Percentiles rank a stretch among this genome's conserved stretches.
These are phyloP conservation scores for Verbena officinalis DNA, from an alignment of 257 asterid genomes.

Conservation along the genomic window DNA sequence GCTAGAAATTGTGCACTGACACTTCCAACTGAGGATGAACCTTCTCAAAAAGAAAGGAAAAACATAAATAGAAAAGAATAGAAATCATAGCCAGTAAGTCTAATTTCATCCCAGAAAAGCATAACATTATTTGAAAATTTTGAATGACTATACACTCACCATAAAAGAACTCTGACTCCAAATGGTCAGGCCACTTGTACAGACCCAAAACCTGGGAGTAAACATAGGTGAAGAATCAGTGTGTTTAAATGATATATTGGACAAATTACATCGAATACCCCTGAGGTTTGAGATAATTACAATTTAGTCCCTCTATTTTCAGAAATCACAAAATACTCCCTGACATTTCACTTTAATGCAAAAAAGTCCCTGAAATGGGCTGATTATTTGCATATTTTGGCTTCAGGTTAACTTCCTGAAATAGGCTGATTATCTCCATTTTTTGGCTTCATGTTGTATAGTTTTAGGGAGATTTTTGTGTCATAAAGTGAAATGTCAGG, in stretches of 20 bases:
- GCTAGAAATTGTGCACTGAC: constrained; percentile 81
- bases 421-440: no score
- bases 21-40: constrained; percentile 83
- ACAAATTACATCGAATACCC: no score
- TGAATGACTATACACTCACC: constrained; percentile 46
- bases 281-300: no score
- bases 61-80: constrained; percentile 12
- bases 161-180: constrained; percentile 75
- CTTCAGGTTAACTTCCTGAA: no score
- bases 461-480: no score
- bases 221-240: constrained; percentile 31
- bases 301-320: no score
- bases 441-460: no score
- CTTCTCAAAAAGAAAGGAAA: constrained; percentile 41
- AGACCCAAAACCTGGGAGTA: constrained; percentile 65
- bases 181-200: constrained; percentile 91
- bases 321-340: no score
- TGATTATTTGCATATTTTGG: no score
- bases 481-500: no score
- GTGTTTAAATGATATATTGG: constrained; percentile 18
- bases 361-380: no score
- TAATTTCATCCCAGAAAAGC: constrained; percentile 14
- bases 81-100: constrained; percentile 7
- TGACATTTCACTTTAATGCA: no score
- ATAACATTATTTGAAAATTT: constrained; percentile 20